Percentiles rank a stretch among this genome's conserved stretches.
Conservation (phyloP, 148 eudicot genomes). For the Camellia granthamiana region DNA sequence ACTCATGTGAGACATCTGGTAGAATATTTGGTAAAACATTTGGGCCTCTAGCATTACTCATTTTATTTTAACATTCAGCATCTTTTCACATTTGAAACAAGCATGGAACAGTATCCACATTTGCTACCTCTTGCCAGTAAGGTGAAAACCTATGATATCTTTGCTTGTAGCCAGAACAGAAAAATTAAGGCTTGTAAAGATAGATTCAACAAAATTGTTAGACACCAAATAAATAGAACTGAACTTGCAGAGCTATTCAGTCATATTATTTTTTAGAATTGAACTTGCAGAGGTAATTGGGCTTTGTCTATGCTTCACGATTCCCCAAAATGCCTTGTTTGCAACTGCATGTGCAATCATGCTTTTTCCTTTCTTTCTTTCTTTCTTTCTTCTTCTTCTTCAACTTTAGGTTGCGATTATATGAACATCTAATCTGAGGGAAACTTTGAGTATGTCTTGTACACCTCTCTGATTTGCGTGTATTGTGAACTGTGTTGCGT, state of each 20-base stretch:
- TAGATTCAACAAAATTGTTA: not conserved
- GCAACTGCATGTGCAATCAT: not conserved
- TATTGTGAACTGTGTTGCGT: not conserved
- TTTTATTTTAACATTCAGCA: no score
- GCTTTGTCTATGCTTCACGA: not conserved
- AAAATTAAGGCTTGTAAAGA: no score
- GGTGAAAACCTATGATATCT: not conserved
- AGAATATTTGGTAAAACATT: no score
- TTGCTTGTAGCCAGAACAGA: not conserved
- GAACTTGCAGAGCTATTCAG: not conserved
- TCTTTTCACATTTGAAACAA: no score
- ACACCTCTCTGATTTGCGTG: not conserved
- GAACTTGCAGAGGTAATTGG: not conserved
- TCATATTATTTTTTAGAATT: not conserved
- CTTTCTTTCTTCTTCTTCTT: not conserved
- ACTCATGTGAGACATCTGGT: no score
- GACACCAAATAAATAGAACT: not conserved
- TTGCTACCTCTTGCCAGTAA: not conserved
- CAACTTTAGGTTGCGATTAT: not conserved
- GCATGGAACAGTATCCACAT: not conserved
- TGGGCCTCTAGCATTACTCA: not conserved
- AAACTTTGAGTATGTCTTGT: no score
- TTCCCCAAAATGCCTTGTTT: not conserved
- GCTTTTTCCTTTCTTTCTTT: not conserved
- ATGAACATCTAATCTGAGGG: no score